phyloP scores from a whole-genome alignment of 2,329 filamentous ascomycete species.

The Coniochaeta hoffmannii region DNA sequence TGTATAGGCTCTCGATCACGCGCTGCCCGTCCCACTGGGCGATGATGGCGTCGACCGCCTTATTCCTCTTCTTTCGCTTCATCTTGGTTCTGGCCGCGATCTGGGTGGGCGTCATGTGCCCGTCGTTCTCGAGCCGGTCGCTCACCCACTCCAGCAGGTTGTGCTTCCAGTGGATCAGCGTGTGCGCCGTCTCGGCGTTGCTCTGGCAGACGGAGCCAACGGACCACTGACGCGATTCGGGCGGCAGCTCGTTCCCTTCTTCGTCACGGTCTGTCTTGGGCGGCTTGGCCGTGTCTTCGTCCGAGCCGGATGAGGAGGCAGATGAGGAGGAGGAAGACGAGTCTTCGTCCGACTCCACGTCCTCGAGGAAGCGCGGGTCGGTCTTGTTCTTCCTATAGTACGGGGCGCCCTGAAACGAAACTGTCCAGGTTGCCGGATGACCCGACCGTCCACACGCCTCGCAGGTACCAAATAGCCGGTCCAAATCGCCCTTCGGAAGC shows the following conservation, averaged over 20 bases:
- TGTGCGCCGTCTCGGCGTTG: conserved; percentile 61
- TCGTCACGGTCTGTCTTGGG: conserved; percentile 29
- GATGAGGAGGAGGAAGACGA: too few species aligned
- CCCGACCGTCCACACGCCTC: conserved; percentile 63
- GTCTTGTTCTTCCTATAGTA: conserved; percentile 49
- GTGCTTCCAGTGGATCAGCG: conserved; percentile 67
- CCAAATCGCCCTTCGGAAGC: conserved; percentile 26
- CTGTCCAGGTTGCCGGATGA: conserved; percentile 59
- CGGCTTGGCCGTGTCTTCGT: conserved; percentile 18
- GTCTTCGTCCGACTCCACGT: conserved; percentile 35
- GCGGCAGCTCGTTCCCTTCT: conserved; percentile 27
- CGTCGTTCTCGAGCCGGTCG: conserved; percentile 49
- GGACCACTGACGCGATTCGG: conserved; percentile 30
- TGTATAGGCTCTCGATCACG: conserved; percentile 40
- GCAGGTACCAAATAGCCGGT: conserved; percentile 34
- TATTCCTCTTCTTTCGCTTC: conserved; percentile 50
- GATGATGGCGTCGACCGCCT: conserved; percentile 56
- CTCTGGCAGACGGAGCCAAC: conserved; percentile 33
- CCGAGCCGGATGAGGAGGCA: conserved; percentile 15
- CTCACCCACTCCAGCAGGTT: conserved; percentile 67
- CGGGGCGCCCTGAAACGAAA: conserved; percentile 57
- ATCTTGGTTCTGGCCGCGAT: conserved; percentile 54
- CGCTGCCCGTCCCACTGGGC: conserved; percentile 49
- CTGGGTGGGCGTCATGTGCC: conserved; percentile 48
- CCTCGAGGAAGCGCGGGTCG: conserved; percentile 39